Evolutionary conservation across 2,329 filamentous ascomycete genomes (phyloP).

Genomic region (Ophiostoma sp.): DNA sequence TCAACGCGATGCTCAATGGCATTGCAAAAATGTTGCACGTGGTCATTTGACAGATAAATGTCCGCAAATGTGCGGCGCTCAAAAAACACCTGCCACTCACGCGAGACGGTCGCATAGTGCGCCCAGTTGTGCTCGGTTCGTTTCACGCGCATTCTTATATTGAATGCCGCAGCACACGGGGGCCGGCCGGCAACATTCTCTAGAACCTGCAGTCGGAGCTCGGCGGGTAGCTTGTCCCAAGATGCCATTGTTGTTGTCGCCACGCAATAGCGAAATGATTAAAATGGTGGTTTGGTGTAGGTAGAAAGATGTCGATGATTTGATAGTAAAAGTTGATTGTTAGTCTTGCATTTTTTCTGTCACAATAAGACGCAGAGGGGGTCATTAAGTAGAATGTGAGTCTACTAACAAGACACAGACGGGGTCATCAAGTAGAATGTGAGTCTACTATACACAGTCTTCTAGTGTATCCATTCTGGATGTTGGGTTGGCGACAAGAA

Average conservation of each 20-base stretch:
- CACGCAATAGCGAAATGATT: not conserved
- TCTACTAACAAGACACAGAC: no score
- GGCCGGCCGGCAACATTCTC: not conserved
- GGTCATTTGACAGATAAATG: not conserved
- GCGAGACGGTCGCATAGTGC: conserved; percentile 18
- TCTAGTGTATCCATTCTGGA: not conserved
- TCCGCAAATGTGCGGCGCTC: conserved; percentile 17
- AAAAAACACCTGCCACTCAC: conserved; percentile 20
- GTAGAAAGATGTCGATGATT: no score
- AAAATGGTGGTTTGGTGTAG: no score
- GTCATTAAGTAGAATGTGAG: no score
- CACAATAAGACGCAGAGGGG: no score
- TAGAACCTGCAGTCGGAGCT: not conserved
- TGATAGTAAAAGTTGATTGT: no score
- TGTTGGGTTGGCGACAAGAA: not conserved
- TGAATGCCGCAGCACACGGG: no score
- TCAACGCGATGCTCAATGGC: not conserved
- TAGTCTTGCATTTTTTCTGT: no score
- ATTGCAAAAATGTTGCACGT: not conserved
- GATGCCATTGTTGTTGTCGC: not conserved
- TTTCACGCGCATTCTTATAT: no score
- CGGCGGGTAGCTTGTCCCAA: not conserved
- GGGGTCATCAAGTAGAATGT: no score
- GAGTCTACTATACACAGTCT: no score
- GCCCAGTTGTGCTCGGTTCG: not conserved